Conservation (phyloP, 164 flowering plant species). For the Taxillus chinensis region DNA sequence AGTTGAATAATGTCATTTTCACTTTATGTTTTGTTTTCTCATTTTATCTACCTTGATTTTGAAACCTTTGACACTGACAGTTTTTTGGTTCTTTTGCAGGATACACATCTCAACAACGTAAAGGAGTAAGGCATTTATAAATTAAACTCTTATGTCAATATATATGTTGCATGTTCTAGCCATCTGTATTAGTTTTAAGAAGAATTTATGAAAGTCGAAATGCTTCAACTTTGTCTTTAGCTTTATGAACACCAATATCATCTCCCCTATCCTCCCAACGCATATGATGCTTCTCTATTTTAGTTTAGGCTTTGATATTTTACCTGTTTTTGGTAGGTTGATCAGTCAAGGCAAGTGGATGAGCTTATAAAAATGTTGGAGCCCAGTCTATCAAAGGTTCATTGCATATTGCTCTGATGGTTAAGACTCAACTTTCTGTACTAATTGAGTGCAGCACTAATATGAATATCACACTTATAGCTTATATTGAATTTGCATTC, state of each 20-base stretch:
- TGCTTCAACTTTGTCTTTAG: no score
- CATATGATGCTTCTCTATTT: neutral
- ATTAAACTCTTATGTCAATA: neutral
- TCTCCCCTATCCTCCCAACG: no score
- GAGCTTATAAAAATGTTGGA: slow-evolving; percentile 34
- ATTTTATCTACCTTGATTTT: neutral
- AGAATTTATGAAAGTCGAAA: no score
- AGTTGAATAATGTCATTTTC: neutral
- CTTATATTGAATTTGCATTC: neutral
- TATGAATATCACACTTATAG: neutral
- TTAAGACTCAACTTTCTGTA: slow-evolving; percentile 10
- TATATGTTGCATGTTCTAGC: no score
- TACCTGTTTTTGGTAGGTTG: slow-evolving; percentile 24
- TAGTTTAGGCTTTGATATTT: neutral
- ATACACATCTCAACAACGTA: slow-evolving; percentile 19
- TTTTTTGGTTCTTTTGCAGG: slow-evolving; percentile 23
- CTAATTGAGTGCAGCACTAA: neutral
- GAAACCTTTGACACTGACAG: neutral
- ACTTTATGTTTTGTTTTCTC: neutral
- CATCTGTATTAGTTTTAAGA: no score
- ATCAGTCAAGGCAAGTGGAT: slow-evolving; percentile 29
- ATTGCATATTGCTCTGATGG: slow-evolving; percentile 14
- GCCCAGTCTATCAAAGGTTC: slow-evolving; percentile 57
- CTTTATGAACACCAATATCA: no score
- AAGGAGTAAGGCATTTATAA: slow-evolving; percentile 19